Evolutionary conservation across 2,329 filamentous ascomycete species (phyloP), one percentile per base, ranked within the genome.

Genomic region (Fusarium udum): DNA sequence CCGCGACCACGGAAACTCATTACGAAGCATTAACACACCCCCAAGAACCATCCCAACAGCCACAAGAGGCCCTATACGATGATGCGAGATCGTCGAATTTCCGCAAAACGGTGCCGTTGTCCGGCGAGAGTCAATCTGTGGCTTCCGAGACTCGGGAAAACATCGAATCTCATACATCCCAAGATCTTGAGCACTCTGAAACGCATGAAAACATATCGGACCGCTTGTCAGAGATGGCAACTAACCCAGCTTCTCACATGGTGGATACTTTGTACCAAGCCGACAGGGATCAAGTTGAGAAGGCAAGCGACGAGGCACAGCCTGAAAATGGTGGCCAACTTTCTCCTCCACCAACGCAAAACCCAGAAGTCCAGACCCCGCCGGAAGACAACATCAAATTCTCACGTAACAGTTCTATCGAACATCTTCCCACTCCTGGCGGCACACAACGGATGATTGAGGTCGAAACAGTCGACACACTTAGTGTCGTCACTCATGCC

Each of bases 261-360:
- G 40, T 59, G 34, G 56, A 55, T 34, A 26, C 55, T 24, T 43
- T 42, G 40, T 36, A 51, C 36, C 51, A 69, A 67, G 53, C 45
- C 31, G 55, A 53, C 32, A 34, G 42, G 31, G 62, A 61, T 36
- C 42, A 46, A n/a, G 31, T 53, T 15, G 39, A 36, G 28, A 67
- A 64, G 46, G n/a, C 57, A 61, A 59, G 61, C 60, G 49, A 42
- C 16, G 49, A 55, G 53, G 57, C 49, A 61, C 67, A 69, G 58
- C 43, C 60, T 64, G 58, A 52, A 58, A 58, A 59, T 31, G 63
- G 57, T 58, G 72, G 68, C 20, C 74, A 75, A 55, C 67, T 76
- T 42, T 76, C 76, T 12, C 74, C 76, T 39, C 75, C 74, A 15
- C 67, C 76, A 45, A 77, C 76, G 12, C 74, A 75, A 20, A 13